A percentile compares a stretch with the other conserved stretches of the same genome.
Conservation (phyloP, 225 moss, liverwort and hornwort genomes). For the Ulota crispa region DNA sequence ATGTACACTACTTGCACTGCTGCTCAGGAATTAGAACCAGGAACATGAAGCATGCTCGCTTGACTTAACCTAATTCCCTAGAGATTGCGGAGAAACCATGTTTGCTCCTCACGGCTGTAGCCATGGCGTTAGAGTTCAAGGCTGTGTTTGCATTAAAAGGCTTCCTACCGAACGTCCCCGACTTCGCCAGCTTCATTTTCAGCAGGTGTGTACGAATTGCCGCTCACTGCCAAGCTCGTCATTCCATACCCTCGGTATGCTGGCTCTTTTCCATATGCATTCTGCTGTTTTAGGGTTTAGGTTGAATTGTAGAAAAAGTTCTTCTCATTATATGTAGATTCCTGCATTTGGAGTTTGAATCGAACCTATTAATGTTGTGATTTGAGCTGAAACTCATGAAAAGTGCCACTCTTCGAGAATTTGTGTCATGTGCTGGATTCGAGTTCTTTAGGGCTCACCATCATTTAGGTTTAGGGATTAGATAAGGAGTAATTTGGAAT, state of each 20-base stretch:
- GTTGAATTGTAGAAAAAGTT: too few species aligned
- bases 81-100: slow-evolving; percentile 8
- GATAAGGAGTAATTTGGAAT: not conserved
- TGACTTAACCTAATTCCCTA: not conserved
- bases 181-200: not conserved
- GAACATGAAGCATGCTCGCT: not conserved
- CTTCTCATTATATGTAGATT: too few species aligned
- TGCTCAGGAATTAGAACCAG: not conserved
- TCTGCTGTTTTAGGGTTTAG: not conserved
- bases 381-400: too few species aligned
- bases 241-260: slow-evolving; percentile 3
- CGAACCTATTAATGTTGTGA: too few species aligned
- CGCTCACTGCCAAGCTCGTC: not conserved
- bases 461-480: not conserved
- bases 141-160: not conserved
- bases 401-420: not conserved
- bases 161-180: not conserved
- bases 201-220: not conserved
- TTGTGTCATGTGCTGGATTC: not conserved
- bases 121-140: not conserved
- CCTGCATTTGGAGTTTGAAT: too few species aligned
- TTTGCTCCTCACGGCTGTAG: not conserved
- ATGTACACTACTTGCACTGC: too few species aligned
- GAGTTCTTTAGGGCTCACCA: not conserved
- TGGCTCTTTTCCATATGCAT: not conserved